Conservation (phyloP, 2,329 filamentous ascomycete species). For the Cercospora canescens region DNA sequence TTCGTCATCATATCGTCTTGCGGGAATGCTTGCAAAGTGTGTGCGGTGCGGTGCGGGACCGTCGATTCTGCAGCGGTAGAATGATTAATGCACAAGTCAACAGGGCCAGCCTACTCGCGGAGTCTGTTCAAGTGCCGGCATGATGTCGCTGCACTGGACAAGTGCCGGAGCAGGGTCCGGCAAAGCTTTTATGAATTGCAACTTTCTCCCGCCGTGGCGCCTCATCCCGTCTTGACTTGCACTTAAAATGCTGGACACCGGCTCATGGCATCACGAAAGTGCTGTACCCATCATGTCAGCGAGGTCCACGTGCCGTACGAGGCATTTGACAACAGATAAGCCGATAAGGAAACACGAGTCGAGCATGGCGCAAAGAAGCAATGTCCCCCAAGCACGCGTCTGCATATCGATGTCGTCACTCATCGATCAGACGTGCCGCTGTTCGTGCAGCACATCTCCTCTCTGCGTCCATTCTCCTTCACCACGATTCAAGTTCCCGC, state of each 20-base stretch:
- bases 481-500: neutral
- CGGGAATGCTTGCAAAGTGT: no score
- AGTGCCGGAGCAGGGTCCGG: neutral
- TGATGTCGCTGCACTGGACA: neutral
- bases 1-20: neutral
- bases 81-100: neutral
- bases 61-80: no score
- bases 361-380: conserved; percentile 6
- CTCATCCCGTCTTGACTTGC: neutral
- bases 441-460: neutral
- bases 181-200: no score
- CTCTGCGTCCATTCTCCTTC: neutral
- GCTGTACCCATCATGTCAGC: neutral
- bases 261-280: neutral
- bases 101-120: neutral
- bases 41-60: neutral
- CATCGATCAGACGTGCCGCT: conserved; percentile 7
- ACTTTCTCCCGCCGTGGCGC: neutral
- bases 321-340: neutral
- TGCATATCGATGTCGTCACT: conserved; percentile 13
- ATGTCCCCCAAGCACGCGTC: neutral
- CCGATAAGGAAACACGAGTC: neutral
- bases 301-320: neutral
- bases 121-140: neutral
- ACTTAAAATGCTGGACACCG: neutral